phyloP scores from a whole-genome alignment of 768 basidiomycete species.

The Asterophora parasitica region DNA sequence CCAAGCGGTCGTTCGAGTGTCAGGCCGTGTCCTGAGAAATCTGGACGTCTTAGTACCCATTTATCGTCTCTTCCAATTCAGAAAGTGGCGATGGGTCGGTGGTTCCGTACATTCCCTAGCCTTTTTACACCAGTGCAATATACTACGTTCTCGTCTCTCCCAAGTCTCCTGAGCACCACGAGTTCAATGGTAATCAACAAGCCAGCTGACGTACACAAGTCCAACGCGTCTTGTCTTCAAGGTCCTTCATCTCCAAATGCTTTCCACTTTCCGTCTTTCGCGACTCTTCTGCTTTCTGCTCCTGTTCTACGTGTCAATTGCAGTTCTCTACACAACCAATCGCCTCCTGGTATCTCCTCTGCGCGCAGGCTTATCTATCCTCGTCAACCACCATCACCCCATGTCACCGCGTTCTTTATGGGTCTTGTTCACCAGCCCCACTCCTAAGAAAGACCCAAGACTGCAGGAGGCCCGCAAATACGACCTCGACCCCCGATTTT shows the following conservation, averaged over 20 bases:
- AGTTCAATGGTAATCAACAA: too few relatives aligned
- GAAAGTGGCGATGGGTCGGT: conserved; percentile 74
- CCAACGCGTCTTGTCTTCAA: too few relatives aligned
- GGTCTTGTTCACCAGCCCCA: conserved; percentile 7
- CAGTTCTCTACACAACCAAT: conserved; percentile 43
- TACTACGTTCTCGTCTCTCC: too few relatives aligned
- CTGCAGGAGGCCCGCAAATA: conserved; percentile 9
- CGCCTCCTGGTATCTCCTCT: conserved; percentile 31
- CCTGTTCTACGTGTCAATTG: conserved; percentile 31
- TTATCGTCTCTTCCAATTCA: conserved; percentile 40
- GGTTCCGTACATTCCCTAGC: conserved; percentile 44
- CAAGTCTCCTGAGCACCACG: too few relatives aligned
- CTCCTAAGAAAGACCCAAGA: conserved; percentile 12
- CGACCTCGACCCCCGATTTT: conserved; percentile 11
- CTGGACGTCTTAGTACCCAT: conserved; percentile 81
- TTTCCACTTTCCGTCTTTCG: conserved; percentile 13
- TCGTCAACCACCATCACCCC: conserved; percentile 22
- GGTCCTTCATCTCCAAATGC: neutral
- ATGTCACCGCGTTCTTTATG: conserved; percentile 17
- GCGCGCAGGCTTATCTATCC: conserved; percentile 20
- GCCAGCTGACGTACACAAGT: too few relatives aligned
- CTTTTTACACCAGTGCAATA: too few relatives aligned
- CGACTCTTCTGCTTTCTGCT: conserved; percentile 24
- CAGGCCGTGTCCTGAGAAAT: conserved; percentile 74
- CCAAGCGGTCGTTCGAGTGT: conserved; percentile 84